phyloP scores from a whole-genome alignment of 2,329 filamentous ascomycete species.

The Fusarium secorum region DNA sequence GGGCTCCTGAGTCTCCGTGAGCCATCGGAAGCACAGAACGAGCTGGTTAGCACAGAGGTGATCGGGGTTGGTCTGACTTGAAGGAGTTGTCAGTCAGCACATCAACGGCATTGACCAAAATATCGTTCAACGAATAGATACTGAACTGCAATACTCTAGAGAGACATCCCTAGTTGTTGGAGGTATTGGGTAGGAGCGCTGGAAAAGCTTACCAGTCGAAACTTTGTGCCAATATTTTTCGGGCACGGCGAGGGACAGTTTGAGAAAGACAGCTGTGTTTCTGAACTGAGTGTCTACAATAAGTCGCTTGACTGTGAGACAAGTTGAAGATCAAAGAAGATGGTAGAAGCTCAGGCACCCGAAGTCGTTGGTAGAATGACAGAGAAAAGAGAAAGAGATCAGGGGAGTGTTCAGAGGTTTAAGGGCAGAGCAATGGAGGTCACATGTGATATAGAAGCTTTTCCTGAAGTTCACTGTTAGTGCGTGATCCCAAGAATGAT shows the following conservation, averaged over 20 bases:
- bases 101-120: background rate
- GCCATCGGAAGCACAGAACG: background rate
- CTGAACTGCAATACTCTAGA: background rate
- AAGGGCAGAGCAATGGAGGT: background rate
- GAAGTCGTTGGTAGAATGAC: background rate
- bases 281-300: background rate
- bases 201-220: conserved; percentile 14
- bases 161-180: background rate
- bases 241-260: background rate
- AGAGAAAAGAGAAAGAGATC: background rate
- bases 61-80: conserved; percentile 3
- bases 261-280: conserved; percentile 13
- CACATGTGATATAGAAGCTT: background rate
- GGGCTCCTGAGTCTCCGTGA: background rate
- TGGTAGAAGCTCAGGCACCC: background rate
- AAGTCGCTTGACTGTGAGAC: background rate
- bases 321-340: background rate
- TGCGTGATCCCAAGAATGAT: background rate
- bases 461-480: background rate
- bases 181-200: background rate
- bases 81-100: conserved; percentile 4
- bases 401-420: background rate
- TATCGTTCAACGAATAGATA: background rate
- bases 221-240: background rate
- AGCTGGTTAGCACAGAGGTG: background rate